A percentile compares a stretch with the other conserved stretches of the same genome.
Evolutionary conservation across 176 grass and related monocot genomes (phyloP).

Genomic region (Triticum monococcum): DNA sequence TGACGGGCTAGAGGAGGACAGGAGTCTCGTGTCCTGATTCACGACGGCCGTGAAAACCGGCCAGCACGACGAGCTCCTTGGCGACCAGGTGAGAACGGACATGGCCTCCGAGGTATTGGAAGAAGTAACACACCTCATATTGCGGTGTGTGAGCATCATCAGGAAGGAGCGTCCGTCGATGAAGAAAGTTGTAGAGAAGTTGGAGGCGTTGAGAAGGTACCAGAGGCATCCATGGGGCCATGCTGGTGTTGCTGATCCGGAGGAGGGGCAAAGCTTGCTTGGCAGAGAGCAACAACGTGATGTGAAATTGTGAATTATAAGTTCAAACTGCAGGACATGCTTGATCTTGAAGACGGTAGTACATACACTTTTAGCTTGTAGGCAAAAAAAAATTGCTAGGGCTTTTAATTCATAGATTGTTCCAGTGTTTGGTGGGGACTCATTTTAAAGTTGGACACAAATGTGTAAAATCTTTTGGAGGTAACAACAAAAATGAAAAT

Average conservation of each 20-base stretch:
- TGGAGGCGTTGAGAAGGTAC: constrained; percentile 16
- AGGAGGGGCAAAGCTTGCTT: background rate
- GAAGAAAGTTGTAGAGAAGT: constrained; percentile 39
- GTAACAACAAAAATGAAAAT: no score
- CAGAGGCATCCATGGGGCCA: background rate
- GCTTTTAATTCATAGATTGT: no score
- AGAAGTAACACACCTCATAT: constrained; percentile 35
- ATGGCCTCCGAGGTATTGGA: constrained; percentile 15
- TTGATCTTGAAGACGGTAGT: constrained; percentile 23
- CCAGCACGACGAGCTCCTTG: constrained; percentile 17
- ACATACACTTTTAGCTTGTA: background rate
- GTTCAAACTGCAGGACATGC: background rate
- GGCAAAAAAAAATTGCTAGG: no score
- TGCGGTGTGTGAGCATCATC: constrained; percentile 41
- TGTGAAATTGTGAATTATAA: background rate
- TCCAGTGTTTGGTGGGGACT: no score
- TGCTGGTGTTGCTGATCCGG: background rate
- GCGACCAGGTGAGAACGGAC: constrained; percentile 24
- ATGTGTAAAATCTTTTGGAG: no score
- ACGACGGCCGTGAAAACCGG: background rate
- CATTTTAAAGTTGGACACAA: no score
- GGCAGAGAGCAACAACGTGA: background rate
- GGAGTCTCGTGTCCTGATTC: constrained; percentile 27
- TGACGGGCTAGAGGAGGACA: constrained; percentile 7
- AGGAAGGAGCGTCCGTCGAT: constrained; percentile 39